Evolutionary conservation across 805 yeast species (phyloP).

Genomic region (Cyberlindnera americana): DNA sequence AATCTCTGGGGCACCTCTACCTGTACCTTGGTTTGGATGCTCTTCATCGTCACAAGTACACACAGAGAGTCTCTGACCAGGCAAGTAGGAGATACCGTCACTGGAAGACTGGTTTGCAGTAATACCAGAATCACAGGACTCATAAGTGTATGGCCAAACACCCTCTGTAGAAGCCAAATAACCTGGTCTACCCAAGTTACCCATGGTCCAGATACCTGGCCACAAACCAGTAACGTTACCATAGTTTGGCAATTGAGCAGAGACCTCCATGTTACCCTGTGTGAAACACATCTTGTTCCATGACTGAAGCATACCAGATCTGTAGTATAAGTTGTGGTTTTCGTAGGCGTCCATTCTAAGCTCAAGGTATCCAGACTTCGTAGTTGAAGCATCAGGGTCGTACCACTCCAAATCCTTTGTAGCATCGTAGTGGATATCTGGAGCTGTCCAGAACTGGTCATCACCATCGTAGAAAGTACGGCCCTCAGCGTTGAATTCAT

Average conservation of each 20-base stretch:
- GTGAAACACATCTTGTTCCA: slow-evolving; percentile 93
- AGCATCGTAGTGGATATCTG: slow-evolving; percentile 79
- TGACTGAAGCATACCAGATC: slow-evolving; percentile 88
- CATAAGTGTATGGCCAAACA: slow-evolving; percentile 91
- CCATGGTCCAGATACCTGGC: slow-evolving; percentile 97
- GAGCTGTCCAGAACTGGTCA: slow-evolving; percentile 88
- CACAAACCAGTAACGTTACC: slow-evolving; percentile 82
- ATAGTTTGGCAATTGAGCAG: slow-evolving; percentile 74
- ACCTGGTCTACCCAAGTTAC: slow-evolving; percentile 91
- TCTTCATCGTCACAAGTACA: slow-evolving; percentile 83
- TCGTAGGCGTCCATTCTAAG: slow-evolving; percentile 76
- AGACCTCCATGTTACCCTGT: slow-evolving; percentile 74
- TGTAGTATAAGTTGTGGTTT: slow-evolving; percentile 74
- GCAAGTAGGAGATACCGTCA: slow-evolving; percentile 83
- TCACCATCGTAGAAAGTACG: slow-evolving; percentile 88
- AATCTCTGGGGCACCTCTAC: slow-evolving; percentile 95
- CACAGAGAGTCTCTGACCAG: slow-evolving; percentile 73
- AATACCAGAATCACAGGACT: slow-evolving; percentile 88
- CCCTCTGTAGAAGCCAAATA: slow-evolving; percentile 85
- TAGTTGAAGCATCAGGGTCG: slow-evolving; percentile 83
- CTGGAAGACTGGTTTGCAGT: slow-evolving; percentile 89
- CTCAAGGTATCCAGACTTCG: slow-evolving; percentile 66
- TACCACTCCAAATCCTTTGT: slow-evolving; percentile 94
- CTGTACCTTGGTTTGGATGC: slow-evolving; percentile 84
- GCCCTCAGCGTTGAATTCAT: slow-evolving; percentile 88